Evolutionary conservation across 2,329 filamentous ascomycete species (phyloP), one percentile per base, ranked within the genome.

Genomic region (Capronia coronata): DNA sequence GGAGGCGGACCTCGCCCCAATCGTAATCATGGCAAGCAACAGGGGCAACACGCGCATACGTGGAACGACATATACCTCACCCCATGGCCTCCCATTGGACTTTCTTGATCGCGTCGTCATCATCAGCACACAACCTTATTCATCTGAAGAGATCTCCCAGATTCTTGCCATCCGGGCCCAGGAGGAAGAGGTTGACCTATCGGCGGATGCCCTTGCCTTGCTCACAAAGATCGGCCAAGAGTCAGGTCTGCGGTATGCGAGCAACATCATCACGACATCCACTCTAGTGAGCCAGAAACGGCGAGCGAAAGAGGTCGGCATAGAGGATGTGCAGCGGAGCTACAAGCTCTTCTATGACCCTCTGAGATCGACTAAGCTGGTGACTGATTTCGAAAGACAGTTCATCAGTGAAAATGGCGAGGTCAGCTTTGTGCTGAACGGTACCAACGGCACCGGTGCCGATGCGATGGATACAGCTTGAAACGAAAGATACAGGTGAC

Each of bases 1-100:
- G 38, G 93, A 98, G 71, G 88, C 90, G 53, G 89, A 97, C 63
- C 78, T 98, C 25, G 89, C 93, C 1, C 93, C 93, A 32, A 90
- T 98, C 58, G 90, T 98, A 68, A 98, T 98, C 71, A 98, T 98
- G 93, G 93, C 93, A 47, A 94, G 87, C 76, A 98, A 98, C 74
- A 80, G 93, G 52, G 93, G 93, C 57, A 82, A 89, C 68, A 87
- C 93, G 30, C 84, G 85, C 59, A 96, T 98, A 64, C 82, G 93
- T 25, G 93, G 93, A 51, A 98, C 93, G 48, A 86, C 87, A 67
- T 96, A 97, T 72, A 84, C 82, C 61, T 93, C 86, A 61, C 93
- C 93, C 1, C 93, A 98, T 67, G 93, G 93, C 22, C 75, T 98
- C 37, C 93, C 93, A 0, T 80, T 97, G 39, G 93, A 98, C 71